Conservation (phyloP, 2,329 filamentous ascomycete genomes). For the Pseudogymnoascus verrucosus region DNA sequence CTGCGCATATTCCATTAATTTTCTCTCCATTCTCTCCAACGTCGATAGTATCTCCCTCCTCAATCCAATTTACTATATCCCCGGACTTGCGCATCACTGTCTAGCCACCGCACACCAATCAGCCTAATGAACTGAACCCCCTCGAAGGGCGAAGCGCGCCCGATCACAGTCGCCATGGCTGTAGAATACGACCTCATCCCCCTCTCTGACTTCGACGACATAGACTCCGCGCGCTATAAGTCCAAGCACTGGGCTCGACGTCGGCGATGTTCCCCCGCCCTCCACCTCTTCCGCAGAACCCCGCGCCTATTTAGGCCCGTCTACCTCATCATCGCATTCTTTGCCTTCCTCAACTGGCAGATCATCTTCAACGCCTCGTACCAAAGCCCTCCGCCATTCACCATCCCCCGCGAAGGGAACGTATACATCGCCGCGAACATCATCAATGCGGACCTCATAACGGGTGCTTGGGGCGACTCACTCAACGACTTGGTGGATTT, state of each 20-base stretch:
- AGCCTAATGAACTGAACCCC: neutral
- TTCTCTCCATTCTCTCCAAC: neutral
- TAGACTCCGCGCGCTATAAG: conserved; percentile 1
- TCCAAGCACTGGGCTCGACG: conserved; percentile 5
- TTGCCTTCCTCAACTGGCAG: conserved; percentile 20
- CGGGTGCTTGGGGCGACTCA: conserved; percentile 55
- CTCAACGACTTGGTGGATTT: conserved; percentile 55
- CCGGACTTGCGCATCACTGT: neutral
- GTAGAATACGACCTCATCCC: conserved; percentile 2
- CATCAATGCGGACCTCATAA: conserved; percentile 57
- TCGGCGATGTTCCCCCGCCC: neutral
- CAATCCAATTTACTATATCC: neutral
- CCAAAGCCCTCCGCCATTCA: conserved; percentile 32
- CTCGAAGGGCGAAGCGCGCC: neutral
- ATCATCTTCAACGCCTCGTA: conserved; percentile 36
- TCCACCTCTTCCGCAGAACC: conserved; percentile 5
- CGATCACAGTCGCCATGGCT: conserved; percentile 1
- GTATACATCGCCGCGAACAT: conserved; percentile 68
- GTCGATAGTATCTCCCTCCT: neutral
- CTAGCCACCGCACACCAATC: neutral
- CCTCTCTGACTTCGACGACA: conserved; percentile 1
- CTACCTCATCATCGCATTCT: conserved; percentile 19
- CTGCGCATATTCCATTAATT: neutral
- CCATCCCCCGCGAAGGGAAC: conserved; percentile 46
- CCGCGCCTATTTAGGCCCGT: conserved; percentile 15